Percentiles rank a stretch among this genome's conserved stretches.
Evolutionary conservation across 371 early-diverging fungal species (phyloP).

Genomic region (Amoeboaphelidium protococcarum): DNA sequence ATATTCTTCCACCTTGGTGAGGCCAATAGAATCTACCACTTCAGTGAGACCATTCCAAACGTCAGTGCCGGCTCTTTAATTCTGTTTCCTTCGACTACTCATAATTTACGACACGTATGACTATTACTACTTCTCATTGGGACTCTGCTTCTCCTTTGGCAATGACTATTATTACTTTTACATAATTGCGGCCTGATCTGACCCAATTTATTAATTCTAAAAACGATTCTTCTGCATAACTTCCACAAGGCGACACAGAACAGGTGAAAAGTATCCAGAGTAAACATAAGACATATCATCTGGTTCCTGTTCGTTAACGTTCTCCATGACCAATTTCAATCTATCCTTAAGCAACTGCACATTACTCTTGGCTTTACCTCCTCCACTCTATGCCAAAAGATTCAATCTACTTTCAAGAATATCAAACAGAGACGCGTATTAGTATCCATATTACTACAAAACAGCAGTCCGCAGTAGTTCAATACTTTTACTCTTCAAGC

Average conservation of each 20-base stretch:
- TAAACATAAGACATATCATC: conserved; percentile 74
- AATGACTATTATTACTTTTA: no score
- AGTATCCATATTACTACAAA: conserved; percentile 55
- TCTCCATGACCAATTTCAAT: conserved; percentile 53
- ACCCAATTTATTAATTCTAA: no score
- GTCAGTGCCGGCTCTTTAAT: no score
- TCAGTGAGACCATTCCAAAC: no score
- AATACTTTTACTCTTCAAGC: no score
- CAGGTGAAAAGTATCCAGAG: conserved; percentile 75
- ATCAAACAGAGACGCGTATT: conserved; percentile 37
- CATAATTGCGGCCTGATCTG: no score
- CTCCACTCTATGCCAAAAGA: not conserved
- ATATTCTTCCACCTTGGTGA: not conserved
- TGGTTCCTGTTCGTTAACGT: conserved; percentile 56
- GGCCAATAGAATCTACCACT: not conserved
- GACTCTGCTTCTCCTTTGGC: no score
- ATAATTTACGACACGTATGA: no score
- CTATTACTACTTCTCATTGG: no score
- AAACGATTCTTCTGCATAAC: not conserved
- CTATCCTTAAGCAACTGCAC: conserved; percentile 19
- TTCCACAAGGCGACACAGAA: conserved; percentile 35
- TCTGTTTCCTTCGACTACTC: no score
- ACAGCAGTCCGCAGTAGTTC: not conserved
- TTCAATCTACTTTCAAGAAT: conserved; percentile 3
- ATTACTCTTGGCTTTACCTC: not conserved